phyloP scores from a whole-genome alignment of 805 yeast genomes.

The Clavispora vitiphila region DNA sequence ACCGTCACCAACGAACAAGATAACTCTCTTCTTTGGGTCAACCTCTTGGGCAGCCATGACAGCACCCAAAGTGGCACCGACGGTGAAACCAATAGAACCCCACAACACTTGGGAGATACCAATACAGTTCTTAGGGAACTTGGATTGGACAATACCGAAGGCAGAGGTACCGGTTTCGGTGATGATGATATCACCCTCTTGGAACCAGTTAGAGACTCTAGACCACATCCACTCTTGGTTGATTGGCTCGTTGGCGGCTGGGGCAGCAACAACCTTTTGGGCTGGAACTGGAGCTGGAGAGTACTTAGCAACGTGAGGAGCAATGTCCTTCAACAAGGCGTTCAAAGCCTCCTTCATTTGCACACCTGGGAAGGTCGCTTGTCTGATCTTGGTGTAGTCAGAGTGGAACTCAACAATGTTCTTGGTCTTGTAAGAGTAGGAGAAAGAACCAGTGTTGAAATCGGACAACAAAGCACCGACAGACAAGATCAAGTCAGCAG shows the following conservation, averaged over 20 bases:
- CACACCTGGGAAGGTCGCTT: constrained; percentile 66
- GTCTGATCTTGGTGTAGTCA: constrained; percentile 64
- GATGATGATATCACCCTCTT: constrained; percentile 24
- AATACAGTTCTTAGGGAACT: constrained; percentile 20
- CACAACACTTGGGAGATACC: constrained; percentile 25
- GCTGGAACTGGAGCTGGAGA: constrained; percentile 53
- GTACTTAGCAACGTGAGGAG: constrained; percentile 38
- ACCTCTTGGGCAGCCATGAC: constrained; percentile 25
- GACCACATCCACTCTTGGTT: constrained; percentile 25
- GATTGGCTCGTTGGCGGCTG: constrained; percentile 25
- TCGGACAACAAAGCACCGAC: constrained; percentile 83
- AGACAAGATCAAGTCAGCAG: constrained; percentile 69
- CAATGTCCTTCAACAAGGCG: constrained; percentile 29
- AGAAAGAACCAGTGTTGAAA: constrained; percentile 86
- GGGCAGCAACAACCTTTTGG: constrained; percentile 41
- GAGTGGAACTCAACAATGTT: constrained; percentile 78
- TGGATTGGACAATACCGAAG: constrained; percentile 23
- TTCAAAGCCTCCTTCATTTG: constrained; percentile 53
- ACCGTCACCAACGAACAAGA: constrained; percentile 39
- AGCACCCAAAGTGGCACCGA: constrained; percentile 26
- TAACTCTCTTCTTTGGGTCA: constrained; percentile 27
- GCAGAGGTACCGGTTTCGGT: constrained; percentile 27
- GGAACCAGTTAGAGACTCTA: constrained; percentile 21
- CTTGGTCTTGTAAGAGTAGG: constrained; percentile 68
- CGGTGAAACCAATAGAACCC: constrained; percentile 26